Conservation (phyloP, 2,329 filamentous ascomycete genomes). For the Monascus ruber region DNA sequence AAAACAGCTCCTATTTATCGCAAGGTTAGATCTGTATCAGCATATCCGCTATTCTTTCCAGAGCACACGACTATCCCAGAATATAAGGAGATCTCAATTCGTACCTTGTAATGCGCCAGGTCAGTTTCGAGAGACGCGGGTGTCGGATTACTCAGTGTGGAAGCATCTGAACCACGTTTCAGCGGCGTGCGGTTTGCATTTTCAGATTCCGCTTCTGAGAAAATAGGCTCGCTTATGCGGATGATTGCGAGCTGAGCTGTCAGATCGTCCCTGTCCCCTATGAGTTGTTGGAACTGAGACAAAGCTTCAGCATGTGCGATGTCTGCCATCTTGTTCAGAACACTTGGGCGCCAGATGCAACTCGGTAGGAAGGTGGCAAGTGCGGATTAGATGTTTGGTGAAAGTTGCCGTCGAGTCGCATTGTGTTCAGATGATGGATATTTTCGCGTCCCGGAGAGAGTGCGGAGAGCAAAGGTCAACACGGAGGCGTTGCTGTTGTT, state of each 20-base stretch:
- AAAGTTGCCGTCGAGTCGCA: too few species aligned
- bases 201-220: slow-evolving; percentile 28
- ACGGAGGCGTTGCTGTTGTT: too few species aligned
- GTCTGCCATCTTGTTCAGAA: slow-evolving; percentile 8
- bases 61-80: too few species aligned
- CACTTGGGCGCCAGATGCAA: too few species aligned
- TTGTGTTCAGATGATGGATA: too few species aligned
- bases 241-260: slow-evolving; percentile 53
- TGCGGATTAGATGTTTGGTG: too few species aligned
- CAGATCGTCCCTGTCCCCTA: slow-evolving; percentile 37
- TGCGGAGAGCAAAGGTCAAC: too few species aligned
- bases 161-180: slow-evolving; percentile 61
- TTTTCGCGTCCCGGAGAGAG: too few species aligned
- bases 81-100: background rate
- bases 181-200: slow-evolving; percentile 19
- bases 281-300: slow-evolving; percentile 37
- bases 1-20: slow-evolving; percentile 61
- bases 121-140: slow-evolving; percentile 73
- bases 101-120: slow-evolving; percentile 69
- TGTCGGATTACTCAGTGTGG: slow-evolving; percentile 55
- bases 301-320: slow-evolving; percentile 13
- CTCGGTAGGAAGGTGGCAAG: too few species aligned
- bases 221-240: slow-evolving; percentile 64
- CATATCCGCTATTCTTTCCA: background rate
- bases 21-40: background rate